A percentile compares a stretch with the other conserved stretches of the same genome.
Conservation (phyloP, 306 rosid species). For the Pterocarpus santalinus region DNA sequence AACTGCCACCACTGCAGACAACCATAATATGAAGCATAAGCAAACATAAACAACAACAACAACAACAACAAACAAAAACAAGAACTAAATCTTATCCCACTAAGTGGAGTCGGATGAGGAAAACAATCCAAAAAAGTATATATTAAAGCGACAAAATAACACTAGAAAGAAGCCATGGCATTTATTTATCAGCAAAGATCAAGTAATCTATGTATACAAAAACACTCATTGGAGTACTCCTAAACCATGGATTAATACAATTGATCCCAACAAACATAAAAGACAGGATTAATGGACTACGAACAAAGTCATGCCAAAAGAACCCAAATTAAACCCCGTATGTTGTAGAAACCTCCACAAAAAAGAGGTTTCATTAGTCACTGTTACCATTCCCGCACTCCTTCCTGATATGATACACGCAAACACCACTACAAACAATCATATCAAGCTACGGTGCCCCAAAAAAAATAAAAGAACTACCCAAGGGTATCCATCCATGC, state of each 20-base stretch:
- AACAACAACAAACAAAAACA: constrained; percentile 3
- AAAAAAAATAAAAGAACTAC: background rate
- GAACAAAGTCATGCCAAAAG: background rate
- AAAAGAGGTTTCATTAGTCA: background rate
- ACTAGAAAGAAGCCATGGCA: background rate
- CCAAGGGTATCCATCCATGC: background rate
- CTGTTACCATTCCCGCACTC: background rate
- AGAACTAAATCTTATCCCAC: background rate
- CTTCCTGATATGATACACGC: background rate
- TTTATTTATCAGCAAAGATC: constrained; percentile 17
- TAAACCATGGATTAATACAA: background rate
- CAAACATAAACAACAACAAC: background rate
- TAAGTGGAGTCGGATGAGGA: constrained; percentile 23
- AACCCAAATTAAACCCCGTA: constrained; percentile 7
- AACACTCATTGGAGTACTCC: background rate
- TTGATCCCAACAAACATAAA: background rate
- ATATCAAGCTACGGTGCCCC: background rate
- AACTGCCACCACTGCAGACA: constrained; percentile 70
- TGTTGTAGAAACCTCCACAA: background rate
- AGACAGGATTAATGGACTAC: background rate
- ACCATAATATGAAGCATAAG: constrained; percentile 37
- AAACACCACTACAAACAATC: background rate
- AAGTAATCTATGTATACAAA: background rate
- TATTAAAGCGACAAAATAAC: background rate
- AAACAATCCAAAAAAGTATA: background rate